Evolutionary conservation across 2,329 filamentous ascomycete genomes (phyloP).

Genomic region (Aspergillus oerlinghausenensis): DNA sequence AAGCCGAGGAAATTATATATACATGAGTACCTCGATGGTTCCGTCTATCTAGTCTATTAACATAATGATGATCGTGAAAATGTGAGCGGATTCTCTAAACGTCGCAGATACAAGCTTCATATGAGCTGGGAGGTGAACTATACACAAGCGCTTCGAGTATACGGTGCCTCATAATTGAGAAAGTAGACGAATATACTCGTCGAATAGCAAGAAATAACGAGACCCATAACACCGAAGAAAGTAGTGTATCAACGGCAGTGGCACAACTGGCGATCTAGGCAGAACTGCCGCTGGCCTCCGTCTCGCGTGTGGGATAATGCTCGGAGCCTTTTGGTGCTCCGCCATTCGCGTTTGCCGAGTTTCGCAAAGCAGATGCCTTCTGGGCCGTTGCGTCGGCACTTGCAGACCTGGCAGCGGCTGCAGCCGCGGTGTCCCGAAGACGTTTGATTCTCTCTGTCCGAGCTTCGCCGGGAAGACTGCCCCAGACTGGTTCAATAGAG

Average conservation of each 20-base stretch:
- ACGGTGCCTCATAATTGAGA: not conserved
- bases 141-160: not conserved
- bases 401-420: slow-evolving; percentile 5
- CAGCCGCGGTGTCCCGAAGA: slow-evolving; percentile 27
- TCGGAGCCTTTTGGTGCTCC: not conserved
- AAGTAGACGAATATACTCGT: not conserved
- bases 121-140: not conserved
- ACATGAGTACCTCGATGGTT: not conserved
- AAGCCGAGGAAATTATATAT: not conserved
- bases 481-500: slow-evolving; percentile 39
- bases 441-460: slow-evolving; percentile 35
- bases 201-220: not conserved
- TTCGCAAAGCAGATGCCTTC: slow-evolving; percentile 2
- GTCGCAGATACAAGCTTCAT: not conserved
- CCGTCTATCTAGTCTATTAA: not conserved
- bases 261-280: not conserved
- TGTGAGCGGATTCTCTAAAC: not conserved
- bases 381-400: slow-evolving; percentile 11
- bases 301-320: not conserved
- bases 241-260: not conserved
- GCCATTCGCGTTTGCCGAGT: not conserved
- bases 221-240: not conserved
- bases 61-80: not conserved
- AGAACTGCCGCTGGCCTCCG: not conserved
- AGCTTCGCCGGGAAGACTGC: slow-evolving; percentile 36